Conservation (phyloP, 2,329 filamentous ascomycete genomes). For the Xylariaceae sp. region DNA sequence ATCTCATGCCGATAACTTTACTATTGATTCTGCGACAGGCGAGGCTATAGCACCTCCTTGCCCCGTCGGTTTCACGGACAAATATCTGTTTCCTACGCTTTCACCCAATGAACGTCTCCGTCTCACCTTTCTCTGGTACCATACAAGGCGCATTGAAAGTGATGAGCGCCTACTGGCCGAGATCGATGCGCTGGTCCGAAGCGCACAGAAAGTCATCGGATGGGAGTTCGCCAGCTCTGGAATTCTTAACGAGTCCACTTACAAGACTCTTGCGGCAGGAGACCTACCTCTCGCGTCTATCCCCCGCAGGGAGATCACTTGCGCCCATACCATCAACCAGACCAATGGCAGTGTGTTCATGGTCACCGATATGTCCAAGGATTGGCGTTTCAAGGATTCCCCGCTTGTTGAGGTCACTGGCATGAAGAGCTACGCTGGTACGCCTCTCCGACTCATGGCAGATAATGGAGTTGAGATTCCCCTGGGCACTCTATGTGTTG, state of each 20-base stretch:
- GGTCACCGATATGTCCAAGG: conserved; percentile 11
- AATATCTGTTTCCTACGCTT: conserved; percentile 12
- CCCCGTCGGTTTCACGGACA: conserved; percentile 4
- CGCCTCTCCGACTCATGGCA: conserved; percentile 7
- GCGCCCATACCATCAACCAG: conserved; percentile 13
- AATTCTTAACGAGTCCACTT: conserved; percentile 9
- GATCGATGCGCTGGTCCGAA: conserved; percentile 7
- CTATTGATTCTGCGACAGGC: conserved; percentile 4
- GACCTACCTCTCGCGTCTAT: conserved; percentile 5
- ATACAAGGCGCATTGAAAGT: conserved; percentile 8
- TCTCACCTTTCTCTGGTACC: conserved; percentile 12
- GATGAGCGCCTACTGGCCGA: conserved; percentile 10
- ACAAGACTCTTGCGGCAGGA: conserved; percentile 6
- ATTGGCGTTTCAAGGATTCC: conserved; percentile 12
- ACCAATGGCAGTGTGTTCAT: conserved; percentile 7
- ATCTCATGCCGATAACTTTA: conserved; percentile 2
- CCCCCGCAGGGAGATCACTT: conserved; percentile 12
- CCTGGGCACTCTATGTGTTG: conserved; percentile 11
- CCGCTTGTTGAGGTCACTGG: conserved; percentile 9
- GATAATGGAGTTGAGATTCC: conserved; percentile 10
- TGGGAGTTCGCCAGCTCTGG: conserved; percentile 11
- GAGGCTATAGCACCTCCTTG: conserved; percentile 7
- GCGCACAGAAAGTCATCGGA: conserved; percentile 6
- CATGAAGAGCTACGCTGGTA: conserved; percentile 10
- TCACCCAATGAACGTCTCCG: conserved; percentile 10